Evolutionary conservation across 2,329 filamentous ascomycete genomes (phyloP).

Genomic region (Chaetomiaceae sp.): DNA sequence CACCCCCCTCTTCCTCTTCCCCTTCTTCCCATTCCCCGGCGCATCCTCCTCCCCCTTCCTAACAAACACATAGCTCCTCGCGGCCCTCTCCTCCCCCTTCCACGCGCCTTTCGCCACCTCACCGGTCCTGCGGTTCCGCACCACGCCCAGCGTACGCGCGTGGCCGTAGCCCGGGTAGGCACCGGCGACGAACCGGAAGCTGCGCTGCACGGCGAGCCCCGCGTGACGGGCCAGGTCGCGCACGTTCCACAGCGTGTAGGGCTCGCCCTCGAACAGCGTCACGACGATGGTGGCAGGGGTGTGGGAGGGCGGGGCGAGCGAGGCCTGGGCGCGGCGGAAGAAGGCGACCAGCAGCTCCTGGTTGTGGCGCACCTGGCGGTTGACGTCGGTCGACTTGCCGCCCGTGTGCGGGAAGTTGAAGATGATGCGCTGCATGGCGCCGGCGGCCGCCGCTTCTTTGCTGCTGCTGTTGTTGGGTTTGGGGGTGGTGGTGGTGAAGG

Average conservation of each 20-base stretch:
- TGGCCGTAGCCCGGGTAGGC: slow-evolving; percentile 71
- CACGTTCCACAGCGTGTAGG: slow-evolving; percentile 94
- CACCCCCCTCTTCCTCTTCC: slow-evolving; percentile 21
- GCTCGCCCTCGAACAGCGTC: slow-evolving; percentile 86
- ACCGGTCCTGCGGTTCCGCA: slow-evolving; percentile 42
- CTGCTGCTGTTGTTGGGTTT: slow-evolving; percentile 18
- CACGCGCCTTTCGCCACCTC: slow-evolving; percentile 41
- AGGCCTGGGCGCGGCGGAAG: slow-evolving; percentile 49
- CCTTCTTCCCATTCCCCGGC: slow-evolving; percentile 25
- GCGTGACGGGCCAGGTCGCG: slow-evolving; percentile 76
- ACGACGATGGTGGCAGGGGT: slow-evolving; percentile 70
- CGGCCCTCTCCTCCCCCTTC: slow-evolving; percentile 47
- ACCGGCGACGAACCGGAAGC: slow-evolving; percentile 60
- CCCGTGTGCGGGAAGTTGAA: slow-evolving; percentile 99
- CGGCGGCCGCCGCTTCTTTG: slow-evolving; percentile 13
- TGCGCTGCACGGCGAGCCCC: slow-evolving; percentile 62
- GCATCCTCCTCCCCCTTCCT: slow-evolving; percentile 44
- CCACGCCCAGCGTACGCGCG: slow-evolving; percentile 64
- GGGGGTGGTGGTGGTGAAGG: slow-evolving; percentile 33
- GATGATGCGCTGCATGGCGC: slow-evolving; percentile 66
- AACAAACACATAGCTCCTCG: slow-evolving; percentile 58
- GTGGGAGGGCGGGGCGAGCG: slow-evolving; percentile 47
- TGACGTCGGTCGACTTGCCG: slow-evolving; percentile 85
- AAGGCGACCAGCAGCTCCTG: slow-evolving; percentile 70
- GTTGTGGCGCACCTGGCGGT: slow-evolving; percentile 88